Conservation (phyloP, 768 basidiomycete genomes). For the Leccinum incarnatum region DNA sequence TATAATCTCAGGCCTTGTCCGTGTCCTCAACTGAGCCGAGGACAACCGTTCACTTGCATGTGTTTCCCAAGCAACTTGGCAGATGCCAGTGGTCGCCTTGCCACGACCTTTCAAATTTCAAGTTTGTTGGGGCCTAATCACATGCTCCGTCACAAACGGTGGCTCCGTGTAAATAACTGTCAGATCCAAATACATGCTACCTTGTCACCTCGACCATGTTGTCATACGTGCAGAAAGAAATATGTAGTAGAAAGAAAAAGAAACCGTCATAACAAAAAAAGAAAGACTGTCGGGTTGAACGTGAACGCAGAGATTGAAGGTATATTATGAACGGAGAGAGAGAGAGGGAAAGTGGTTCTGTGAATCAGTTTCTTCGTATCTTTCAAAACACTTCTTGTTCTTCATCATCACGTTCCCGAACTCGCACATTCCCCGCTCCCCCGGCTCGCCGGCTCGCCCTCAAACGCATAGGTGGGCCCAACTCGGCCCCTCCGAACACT, state of each 20-base stretch:
- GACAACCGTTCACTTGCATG: too few species aligned
- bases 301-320: neutral
- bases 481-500: neutral
- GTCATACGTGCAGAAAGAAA: slow-evolving; percentile 5
- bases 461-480: neutral
- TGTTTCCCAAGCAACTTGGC: too few species aligned
- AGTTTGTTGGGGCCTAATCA: too few species aligned
- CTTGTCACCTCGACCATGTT: slow-evolving; percentile 4
- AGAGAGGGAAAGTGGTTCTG: neutral
- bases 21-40: too few species aligned
- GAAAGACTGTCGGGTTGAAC: neutral
- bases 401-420: slow-evolving; percentile 2
- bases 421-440: slow-evolving; percentile 5
- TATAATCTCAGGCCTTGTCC: too few species aligned
- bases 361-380: neutral
- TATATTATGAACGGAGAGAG: neutral
- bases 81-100: too few species aligned
- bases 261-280: neutral
- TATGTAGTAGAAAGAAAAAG: too few species aligned
- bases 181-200: slow-evolving; percentile 16
- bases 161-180: slow-evolving; percentile 13
- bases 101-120: too few species aligned
- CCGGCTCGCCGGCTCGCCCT: slow-evolving; percentile 3
- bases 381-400: neutral
- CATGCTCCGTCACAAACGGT: too few species aligned